Evolutionary conservation across 768 basidiomycete genomes (phyloP).

Genomic region (Artomyces pyxidatus): DNA sequence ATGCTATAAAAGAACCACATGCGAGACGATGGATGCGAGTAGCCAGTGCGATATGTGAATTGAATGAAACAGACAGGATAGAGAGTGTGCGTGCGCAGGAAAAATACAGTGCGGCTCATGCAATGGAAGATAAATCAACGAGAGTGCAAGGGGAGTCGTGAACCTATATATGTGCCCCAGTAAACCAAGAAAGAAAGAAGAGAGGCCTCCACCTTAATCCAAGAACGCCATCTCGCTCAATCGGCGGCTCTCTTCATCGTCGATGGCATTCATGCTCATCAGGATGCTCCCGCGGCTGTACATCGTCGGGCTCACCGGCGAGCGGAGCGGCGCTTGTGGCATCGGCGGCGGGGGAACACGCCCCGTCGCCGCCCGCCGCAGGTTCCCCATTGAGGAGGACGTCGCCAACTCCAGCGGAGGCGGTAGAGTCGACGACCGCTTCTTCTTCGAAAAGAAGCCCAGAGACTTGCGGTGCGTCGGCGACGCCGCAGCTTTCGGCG

Average conservation of each 20-base stretch:
- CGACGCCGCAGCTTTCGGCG: not conserved
- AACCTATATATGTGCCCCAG: no score
- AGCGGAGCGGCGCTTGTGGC: conserved; percentile 18
- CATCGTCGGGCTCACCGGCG: conserved; percentile 48
- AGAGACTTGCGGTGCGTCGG: not conserved
- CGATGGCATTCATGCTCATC: conserved; percentile 41
- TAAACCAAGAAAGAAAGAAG: no score
- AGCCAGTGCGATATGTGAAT: no score
- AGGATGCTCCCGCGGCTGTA: conserved; percentile 53
- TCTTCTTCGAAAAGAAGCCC: not conserved
- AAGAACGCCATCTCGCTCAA: conserved; percentile 65
- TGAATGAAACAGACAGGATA: not conserved
- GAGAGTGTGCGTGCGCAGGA: not conserved
- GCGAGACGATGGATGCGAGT: no score
- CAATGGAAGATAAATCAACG: no score
- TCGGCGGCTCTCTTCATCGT: conserved; percentile 61
- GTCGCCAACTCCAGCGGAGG: not conserved
- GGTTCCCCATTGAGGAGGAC: conserved; percentile 2
- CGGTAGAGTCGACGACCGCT: conserved; percentile 1
- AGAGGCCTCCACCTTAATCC: not conserved
- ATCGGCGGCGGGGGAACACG: not conserved
- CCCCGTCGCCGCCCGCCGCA: conserved; percentile 6
- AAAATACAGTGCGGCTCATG: not conserved
- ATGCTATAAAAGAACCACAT: no score
- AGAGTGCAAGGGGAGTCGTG: no score